Evolutionary conservation across 202 grass and related monocot genomes (phyloP).

Genomic region (Schoenoplectus tabernaemontani): DNA sequence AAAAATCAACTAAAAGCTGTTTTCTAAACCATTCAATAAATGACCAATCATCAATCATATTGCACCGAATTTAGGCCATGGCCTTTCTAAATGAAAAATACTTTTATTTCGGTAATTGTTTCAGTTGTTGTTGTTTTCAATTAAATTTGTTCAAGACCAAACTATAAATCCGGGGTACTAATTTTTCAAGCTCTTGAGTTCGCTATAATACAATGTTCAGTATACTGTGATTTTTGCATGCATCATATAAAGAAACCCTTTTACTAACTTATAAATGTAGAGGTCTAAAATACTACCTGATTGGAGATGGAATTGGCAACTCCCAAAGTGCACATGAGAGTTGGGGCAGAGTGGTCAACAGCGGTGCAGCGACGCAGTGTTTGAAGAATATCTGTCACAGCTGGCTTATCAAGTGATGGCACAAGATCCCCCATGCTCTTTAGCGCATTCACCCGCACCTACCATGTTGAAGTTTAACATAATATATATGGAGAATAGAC

Average conservation of each 20-base stretch:
- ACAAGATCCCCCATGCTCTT: conserved; percentile 96
- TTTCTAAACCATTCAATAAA: not conserved
- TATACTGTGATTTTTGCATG: not conserved
- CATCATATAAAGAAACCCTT: not conserved
- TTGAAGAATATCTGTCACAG: conserved; percentile 67
- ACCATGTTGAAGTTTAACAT: conserved; percentile 8
- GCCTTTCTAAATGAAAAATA: not conserved
- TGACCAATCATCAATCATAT: not conserved
- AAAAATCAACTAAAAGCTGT: not conserved
- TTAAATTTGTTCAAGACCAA: not conserved
- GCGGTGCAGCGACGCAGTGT: conserved; percentile 78
- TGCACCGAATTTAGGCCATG: not conserved
- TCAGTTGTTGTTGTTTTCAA: not conserved
- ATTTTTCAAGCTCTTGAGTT: conserved; percentile 1
- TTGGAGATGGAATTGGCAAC: conserved; percentile 91
- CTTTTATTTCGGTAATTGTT: not conserved
- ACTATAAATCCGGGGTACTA: not conserved
- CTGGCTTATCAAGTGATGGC: conserved; percentile 71
- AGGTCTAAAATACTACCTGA: conserved; percentile 48
- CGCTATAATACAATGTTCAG: not conserved
- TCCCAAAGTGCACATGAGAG: conserved; percentile 96
- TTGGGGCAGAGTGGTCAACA: conserved; percentile 89
- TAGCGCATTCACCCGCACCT: conserved; percentile 95
- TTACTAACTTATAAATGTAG: not conserved
- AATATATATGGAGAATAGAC: not conserved